Conservation (phyloP, 306 rosid species). For the Alnus rubra region DNA sequence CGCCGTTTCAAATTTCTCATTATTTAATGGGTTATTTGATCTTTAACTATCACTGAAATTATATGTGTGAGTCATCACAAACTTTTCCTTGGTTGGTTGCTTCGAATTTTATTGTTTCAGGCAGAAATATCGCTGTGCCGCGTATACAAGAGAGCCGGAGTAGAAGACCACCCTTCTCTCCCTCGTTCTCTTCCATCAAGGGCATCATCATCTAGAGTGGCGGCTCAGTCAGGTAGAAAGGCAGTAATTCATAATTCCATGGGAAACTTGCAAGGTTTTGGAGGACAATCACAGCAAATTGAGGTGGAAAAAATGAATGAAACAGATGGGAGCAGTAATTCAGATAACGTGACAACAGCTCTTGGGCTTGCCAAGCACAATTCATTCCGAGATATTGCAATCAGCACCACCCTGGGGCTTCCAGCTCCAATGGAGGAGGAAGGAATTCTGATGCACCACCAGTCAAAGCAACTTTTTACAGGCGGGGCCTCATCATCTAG, state of each 20-base stretch:
- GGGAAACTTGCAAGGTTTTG: conserved; percentile 45
- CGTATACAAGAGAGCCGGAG: conserved; percentile 95
- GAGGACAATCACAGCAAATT: conserved; percentile 29
- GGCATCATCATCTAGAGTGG: conserved; percentile 53
- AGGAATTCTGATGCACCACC: conserved; percentile 43
- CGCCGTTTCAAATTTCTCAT: not conserved
- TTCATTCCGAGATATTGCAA: conserved; percentile 17
- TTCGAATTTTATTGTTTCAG: conserved; percentile 32
- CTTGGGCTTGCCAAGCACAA: conserved; percentile 69
- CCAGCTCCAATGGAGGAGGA: conserved; percentile 41
- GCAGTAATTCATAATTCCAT: conserved; percentile 35
- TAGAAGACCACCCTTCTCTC: conserved; percentile 88
- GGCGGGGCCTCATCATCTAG: conserved; percentile 3
- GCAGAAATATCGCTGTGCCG: conserved; percentile 93
- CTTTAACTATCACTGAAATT: too few relatives aligned
- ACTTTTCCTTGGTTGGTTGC: not conserved
- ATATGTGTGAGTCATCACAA: not conserved
- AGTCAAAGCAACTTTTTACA: conserved; percentile 31
- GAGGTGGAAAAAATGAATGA: conserved; percentile 42
- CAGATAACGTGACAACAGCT: conserved; percentile 40
- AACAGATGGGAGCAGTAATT: conserved; percentile 47
- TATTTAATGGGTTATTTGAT: not conserved
- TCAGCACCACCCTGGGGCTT: conserved; percentile 17
- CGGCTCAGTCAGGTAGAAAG: conserved; percentile 20
- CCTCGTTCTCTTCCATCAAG: conserved; percentile 74